A percentile compares a stretch with the other conserved stretches of the same genome.
Conservation (phyloP, 352 stramenopile species). For the Phytophthora sp. region DNA sequence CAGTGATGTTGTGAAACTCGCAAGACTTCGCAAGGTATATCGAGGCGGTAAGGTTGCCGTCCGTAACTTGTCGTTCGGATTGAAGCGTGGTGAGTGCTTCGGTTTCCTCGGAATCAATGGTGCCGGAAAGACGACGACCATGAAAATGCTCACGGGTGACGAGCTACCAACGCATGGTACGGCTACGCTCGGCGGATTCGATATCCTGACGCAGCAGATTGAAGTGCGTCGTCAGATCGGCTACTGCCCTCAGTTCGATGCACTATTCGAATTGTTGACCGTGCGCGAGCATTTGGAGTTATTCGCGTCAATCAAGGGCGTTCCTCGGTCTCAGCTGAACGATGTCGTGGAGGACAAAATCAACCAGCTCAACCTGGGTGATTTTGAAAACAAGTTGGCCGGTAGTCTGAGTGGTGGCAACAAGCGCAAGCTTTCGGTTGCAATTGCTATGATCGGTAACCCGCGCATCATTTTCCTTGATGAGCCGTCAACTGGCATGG, state of each 20-base stretch:
- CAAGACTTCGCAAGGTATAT: conserved; percentile 54
- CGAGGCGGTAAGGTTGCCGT: conserved; percentile 77
- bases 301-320: conserved; percentile 90
- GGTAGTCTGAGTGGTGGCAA: conserved; percentile 90
- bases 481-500: conserved; percentile 93
- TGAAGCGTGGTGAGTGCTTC: conserved; percentile 92
- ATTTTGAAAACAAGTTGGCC: conserved; percentile 84
- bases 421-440: conserved; percentile 95
- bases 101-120: conserved; percentile 96
- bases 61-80: conserved; percentile 74
- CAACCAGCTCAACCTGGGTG: conserved; percentile 77
- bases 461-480: conserved; percentile 92
- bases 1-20: conserved; percentile 43
- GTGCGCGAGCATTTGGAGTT: conserved; percentile 89
- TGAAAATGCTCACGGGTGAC: conserved; percentile 95
- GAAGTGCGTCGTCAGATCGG: conserved; percentile 82
- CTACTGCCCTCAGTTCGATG: conserved; percentile 94
- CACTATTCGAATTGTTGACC: conserved; percentile 80
- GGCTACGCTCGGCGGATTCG: conserved; percentile 67
- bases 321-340: conserved; percentile 44
- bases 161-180: conserved; percentile 61
- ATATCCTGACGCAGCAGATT: conserved; percentile 77
- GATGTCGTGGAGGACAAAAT: conserved; percentile 80
- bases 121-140: conserved; percentile 95
- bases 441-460: conserved; percentile 94